Conservation (phyloP, 768 basidiomycete genomes). For the Dioszegia hungarica region DNA sequence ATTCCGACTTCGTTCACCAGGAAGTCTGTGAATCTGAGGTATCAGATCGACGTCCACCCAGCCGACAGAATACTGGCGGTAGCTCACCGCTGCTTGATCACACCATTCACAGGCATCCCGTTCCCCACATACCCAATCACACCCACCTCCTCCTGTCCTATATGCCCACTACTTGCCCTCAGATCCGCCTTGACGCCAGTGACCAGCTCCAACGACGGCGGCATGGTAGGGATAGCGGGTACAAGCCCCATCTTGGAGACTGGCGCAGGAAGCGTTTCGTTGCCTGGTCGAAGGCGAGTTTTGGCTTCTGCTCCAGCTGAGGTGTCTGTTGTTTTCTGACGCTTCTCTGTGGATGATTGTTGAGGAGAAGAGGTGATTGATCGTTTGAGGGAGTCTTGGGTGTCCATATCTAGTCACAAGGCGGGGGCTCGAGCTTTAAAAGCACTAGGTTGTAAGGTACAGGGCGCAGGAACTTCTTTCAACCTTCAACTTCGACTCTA, state of each 20-base stretch:
- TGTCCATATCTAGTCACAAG: too few species aligned
- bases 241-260: constrained; percentile 34
- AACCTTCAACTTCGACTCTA: too few species aligned
- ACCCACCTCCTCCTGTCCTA: constrained; percentile 33
- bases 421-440: too few species aligned
- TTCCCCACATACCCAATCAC: constrained; percentile 33
- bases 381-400: background rate
- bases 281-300: background rate
- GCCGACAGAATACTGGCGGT: background rate
- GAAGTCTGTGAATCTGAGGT: constrained; percentile 95
- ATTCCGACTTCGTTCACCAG: constrained; percentile 85
- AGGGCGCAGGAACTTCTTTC: too few species aligned
- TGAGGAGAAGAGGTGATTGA: background rate
- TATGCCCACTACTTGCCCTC: constrained; percentile 23
- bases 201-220: constrained; percentile 32
- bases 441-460: too few species aligned
- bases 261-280: constrained; percentile 16
- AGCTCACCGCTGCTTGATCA: constrained; percentile 90
- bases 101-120: constrained; percentile 61
- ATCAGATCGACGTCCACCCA: constrained; percentile 4
- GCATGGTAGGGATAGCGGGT: constrained; percentile 27
- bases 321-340: background rate
- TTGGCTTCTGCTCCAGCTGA: background rate
- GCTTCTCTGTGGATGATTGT: background rate
- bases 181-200: constrained; percentile 28